phyloP scores from a whole-genome alignment of 2,329 filamentous ascomycete genomes.

The Amauroascus niger region DNA sequence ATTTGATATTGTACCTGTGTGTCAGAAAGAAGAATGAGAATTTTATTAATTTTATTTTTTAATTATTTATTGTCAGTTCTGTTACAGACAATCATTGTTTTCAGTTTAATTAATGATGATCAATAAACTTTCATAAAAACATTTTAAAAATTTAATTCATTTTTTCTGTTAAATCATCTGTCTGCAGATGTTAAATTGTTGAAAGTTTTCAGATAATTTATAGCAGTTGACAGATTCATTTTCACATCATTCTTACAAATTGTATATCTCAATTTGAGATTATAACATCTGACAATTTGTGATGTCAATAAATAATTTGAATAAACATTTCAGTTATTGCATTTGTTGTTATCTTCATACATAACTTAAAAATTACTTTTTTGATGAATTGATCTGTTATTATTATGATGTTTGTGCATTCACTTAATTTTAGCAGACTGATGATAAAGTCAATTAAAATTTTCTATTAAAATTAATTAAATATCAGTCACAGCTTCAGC shows the following conservation, averaged over 20 bases:
- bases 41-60: too few relatives aligned
- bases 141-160: too few relatives aligned
- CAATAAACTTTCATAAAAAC: too few relatives aligned
- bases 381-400: neutral
- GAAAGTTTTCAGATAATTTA: too few relatives aligned
- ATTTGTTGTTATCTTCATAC: neutral
- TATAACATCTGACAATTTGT: constrained; percentile 20
- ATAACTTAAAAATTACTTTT: neutral
- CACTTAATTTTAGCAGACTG: neutral
- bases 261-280: constrained; percentile 15
- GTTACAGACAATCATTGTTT: constrained; percentile 19
- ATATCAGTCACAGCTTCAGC: neutral
- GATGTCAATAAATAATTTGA: constrained; percentile 18
- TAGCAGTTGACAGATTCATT: too few relatives aligned
- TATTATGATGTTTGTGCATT: neutral
- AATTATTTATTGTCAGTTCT: constrained; percentile 16
- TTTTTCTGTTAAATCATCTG: too few relatives aligned
- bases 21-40: too few relatives aligned
- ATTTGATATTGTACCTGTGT: too few relatives aligned
- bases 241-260: too few relatives aligned
- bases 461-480: neutral
- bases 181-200: too few relatives aligned
- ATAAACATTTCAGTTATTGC: too few relatives aligned
- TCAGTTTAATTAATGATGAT: constrained; percentile 15
- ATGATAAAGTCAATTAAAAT: too few relatives aligned